Evolutionary conservation across 345 rosid species (phyloP), one percentile per base, ranked within the genome.

Genomic region (Populus pruinosa): DNA sequence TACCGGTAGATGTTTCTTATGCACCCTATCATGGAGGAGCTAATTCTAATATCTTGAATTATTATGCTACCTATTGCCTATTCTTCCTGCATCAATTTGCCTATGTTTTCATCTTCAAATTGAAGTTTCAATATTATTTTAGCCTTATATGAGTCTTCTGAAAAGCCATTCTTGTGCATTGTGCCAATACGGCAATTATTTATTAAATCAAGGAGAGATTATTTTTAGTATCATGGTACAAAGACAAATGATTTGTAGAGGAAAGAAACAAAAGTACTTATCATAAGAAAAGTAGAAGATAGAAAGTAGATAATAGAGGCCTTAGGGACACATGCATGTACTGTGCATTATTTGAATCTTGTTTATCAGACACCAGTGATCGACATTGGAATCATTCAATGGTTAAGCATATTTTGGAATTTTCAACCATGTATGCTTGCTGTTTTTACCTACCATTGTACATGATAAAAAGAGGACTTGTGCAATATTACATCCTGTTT

Each of bases 401-500:
- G 8, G n/a, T 21, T 59, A n/a, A 10, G 36, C 7, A 23, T 72
- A n/a, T 61, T 31, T 65, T 12, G 33, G 9, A 65, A 50, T 11
- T n/a, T 33, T 47, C 44, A 35, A 41, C 17, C 2, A 36, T 64
- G 17, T 29, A 47, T 49, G 67, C 47, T 29, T n/a, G 41, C 41
- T 17, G 7, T 27, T 50, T 56, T 59, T 59, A 59, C 29, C 29
- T 3, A 59, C 64, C 25, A 23, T 59, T 59, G 16, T 68, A 17
- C 65, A 41, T 56, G 29, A 36, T 6, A 56, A 55, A 61, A 77
- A 8, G 50, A 29, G 61, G 77, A 68, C 38, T 21, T 36, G 6
- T 70, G 72, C 67, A 63, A 71, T 49, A 63, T 70, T 63, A 71
- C 29, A 14, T 59, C 23, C 72, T 49, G 62, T 79, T 78, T 81